Base-by-base conservation (phyloP, 176 grass and related monocot genomes). In the Rhynchospora pubera region DNA sequence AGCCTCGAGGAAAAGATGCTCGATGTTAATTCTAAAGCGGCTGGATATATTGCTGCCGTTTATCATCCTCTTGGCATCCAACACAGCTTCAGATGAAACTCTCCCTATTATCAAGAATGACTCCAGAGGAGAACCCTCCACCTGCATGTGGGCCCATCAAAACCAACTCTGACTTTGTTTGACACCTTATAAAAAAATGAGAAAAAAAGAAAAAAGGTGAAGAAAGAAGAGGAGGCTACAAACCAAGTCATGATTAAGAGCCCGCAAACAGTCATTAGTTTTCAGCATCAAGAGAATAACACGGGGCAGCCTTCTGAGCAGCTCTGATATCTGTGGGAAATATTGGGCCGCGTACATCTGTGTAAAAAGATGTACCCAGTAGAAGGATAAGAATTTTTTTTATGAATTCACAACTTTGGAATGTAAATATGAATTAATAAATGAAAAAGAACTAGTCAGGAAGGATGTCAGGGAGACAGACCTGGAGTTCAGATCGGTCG, bases 271-370 rank as follows among this genome's bases (percentile, higher is more conserved):
- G 51, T 94, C 92, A 81, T 98, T 98, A 63, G 95, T 98, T 86
- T 98, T 98, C 34, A 98, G 87, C 95, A 98, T 98, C 82, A 98
- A 85, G 82, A 98, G 87, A 84, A 98, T 98, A 34, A 93, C 92
- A 55, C 87, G 91, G n/a, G 92, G 95, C 45, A 98, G 62, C 81
- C 90, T 94, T 64, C 90, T 83, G 53, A 98, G 82, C 50, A 98
- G 85, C 89, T 98, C 95, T 22, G 95, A 93, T 64, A 94, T 94
- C 81, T 98, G 86, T 65, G 90, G 59, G 44, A 98, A 91, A 87
- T 93, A 98, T 56, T 89, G 85, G 46, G 84, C 71, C 28, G 95
- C 95, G 15, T 93, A 93, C 91, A 90, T 88, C 92, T 98, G 89
- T 30, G 62, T 48, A 11, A 52, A 39, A 76, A 46, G n/a, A 79